A percentile compares a stretch with the other conserved stretches of the same genome.
Evolutionary conservation across 2,329 filamentous ascomycete species (phyloP).

Genomic region (Phialophora expanda): DNA sequence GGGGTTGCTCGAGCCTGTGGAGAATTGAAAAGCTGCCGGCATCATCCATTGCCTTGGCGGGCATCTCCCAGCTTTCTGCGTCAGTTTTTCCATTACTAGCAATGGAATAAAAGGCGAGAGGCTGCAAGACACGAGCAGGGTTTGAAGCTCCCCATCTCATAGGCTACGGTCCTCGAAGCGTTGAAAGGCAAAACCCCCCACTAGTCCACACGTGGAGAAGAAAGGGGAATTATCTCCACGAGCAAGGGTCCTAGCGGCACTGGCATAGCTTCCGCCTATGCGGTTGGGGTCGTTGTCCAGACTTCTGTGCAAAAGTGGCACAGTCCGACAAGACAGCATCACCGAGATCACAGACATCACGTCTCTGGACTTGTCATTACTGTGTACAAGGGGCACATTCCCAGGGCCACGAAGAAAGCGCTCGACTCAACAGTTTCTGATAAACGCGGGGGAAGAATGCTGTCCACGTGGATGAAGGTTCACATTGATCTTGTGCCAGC

Average conservation of each 20-base stretch:
- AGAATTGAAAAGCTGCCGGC: conserved; percentile 1
- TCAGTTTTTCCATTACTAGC: not conserved
- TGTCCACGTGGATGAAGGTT: not conserved
- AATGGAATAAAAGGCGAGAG: conserved; percentile 4
- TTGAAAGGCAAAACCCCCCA: conserved; percentile 1
- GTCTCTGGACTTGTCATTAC: not conserved
- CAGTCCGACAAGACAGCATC: not conserved
- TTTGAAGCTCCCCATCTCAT: not conserved
- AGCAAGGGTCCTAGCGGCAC: conserved; percentile 1
- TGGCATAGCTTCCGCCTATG: not conserved
- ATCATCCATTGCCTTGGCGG: not conserved
- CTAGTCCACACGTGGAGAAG: conserved; percentile 23
- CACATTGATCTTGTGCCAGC: not conserved
- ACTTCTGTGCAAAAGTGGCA: not conserved
- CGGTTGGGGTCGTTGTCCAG: not conserved
- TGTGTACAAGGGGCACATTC: not conserved
- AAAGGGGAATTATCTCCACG: conserved; percentile 20
- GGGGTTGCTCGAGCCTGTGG: conserved; percentile 20
- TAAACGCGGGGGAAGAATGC: not conserved
- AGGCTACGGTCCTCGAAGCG: not conserved
- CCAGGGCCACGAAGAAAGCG: not conserved
- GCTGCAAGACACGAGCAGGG: conserved; percentile 4
- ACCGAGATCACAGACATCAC: not conserved
- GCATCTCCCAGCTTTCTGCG: not conserved
- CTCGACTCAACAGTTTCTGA: not conserved